Percentiles rank a stretch among this genome's conserved stretches.
Conservation (phyloP, 2,329 filamentous ascomycete species). For the Monilinia fructigena region DNA sequence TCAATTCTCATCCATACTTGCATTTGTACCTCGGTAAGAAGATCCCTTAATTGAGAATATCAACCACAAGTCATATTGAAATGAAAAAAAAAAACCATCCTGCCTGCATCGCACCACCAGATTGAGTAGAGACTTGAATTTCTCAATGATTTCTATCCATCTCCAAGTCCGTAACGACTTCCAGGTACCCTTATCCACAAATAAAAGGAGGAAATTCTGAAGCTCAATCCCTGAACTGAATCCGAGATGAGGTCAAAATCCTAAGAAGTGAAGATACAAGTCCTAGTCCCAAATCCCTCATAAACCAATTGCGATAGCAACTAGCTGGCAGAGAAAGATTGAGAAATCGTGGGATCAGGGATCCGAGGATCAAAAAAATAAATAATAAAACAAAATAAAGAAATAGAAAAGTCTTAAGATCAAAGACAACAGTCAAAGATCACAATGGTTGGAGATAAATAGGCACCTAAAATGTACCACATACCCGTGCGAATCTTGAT, state of each 20-base stretch:
- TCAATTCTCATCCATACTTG: background rate
- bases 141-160: background rate
- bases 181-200: background rate
- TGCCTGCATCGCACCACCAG: background rate
- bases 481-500: conserved; percentile 36
- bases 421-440: conserved; percentile 28
- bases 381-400: conserved; percentile 29
- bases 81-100: background rate
- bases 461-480: conserved; percentile 40
- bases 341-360: conserved; percentile 20
- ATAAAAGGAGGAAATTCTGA: background rate
- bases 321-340: conserved; percentile 1
- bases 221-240: background rate
- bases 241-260: conserved; percentile 22
- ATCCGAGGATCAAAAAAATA: conserved; percentile 28
- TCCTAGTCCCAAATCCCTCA: conserved; percentile 19
- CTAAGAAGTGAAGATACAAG: conserved; percentile 31
- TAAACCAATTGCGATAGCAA: conserved; percentile 5
- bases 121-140: background rate
- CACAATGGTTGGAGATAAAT: background rate
- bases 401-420: conserved; percentile 28
- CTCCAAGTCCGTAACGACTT: conserved; percentile 14
- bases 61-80: background rate
- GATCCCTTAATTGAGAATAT: background rate
- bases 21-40: background rate